Base-by-base conservation (phyloP, 1,139 yeast species). In the Protomyces macrosporus region DNA sequence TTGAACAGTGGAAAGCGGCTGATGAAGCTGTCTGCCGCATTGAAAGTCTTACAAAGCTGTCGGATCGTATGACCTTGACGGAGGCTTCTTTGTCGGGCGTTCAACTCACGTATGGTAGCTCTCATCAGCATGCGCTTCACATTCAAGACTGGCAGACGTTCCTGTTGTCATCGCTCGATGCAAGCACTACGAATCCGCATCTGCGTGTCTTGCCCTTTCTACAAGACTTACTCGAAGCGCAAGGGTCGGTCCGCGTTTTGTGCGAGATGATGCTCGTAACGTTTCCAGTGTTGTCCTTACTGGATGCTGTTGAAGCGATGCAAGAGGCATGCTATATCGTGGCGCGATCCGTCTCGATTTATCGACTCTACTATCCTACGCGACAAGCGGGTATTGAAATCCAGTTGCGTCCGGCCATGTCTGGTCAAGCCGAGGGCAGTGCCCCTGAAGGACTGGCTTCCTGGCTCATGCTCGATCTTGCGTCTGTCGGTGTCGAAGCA, bases 311-410 rank as follows among this genome's bases (percentile, higher is more conserved):
- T 7, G 51, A 34, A 7, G 39, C 39, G 30, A 23, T 36, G 14
- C 32, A 37, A 33, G 56, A 55, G 9, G 34, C 35, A 4, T 51
- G 53, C 51, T 58, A 58, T 10, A 33, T 58, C 9, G 48, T 58
- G 53, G 52, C 45, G 14, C 55, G 62, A 30, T 58, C 62, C 7
- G 35, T 39, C n/a, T 37, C 33, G 3, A 6, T 37, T 7, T 58
- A 36, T 39, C 51, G 62, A 14, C n/a, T 58, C 23, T 52, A 58
- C 35, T 58, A 58, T 40, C 56, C 62, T 9, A 42, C 48, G 5
- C 48, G 48, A 10, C 48, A 42, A 42, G 48, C 48, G 14, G 48
- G 48, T 23, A 5, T 42, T n/a, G 48, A 42, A 16, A n/a, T 42
- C 7, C 48, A 42, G 30, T 16, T 42, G 6, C 16, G 48, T 5